Evolutionary conservation across 1,139 yeast species (phyloP), one percentile per base, ranked within the genome.

Genomic region (Kurtzmaniella quercitrusa): DNA sequence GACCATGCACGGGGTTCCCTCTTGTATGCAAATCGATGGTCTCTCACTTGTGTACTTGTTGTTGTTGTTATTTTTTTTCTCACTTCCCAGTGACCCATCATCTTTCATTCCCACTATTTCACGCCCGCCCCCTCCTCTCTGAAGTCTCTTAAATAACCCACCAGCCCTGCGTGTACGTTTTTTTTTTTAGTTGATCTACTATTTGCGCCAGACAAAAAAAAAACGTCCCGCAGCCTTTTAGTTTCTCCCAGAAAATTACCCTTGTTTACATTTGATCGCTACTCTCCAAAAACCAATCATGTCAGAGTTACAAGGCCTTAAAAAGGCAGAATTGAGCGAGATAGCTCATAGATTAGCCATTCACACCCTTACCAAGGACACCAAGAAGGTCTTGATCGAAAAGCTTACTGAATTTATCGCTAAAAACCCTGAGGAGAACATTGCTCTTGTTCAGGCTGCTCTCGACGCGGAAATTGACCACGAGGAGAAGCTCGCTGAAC

Each of bases 361-460:
- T 42, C 56, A 59, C 41, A 61, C 65, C 35, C 55, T 59, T 42
- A 48, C 66, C 39, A 72, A 71, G 50, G 75, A 69, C 51, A 71
- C 75, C 43, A 72, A 72, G 55, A 68, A 63, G 54, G 60, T 64
- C 38, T 67, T 72, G 54, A 56, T 71, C 33, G 71, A 69, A 33
- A 71, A 68, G 52, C 63, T 75, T 42, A 73, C 70, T 38, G 57
- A 54, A 19, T 68, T 60, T 56, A 50, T 66, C 56, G 58, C 60
- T 46, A 52, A 65, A 41, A 64, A 65, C 47, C 75, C 71, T 36
- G 59, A 63, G 14, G 71, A 66, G 42, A 74, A 69, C 32, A 64
- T 60, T 38, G 59, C 60, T 34, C 53, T 66, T 34, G 56, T 56
- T 32, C 63, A 61, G 41, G 59, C 42, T 11, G 45, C 45, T 12